Base-by-base conservation (phyloP, 83 land plant genomes). In the Isoetes engelmannii region DNA sequence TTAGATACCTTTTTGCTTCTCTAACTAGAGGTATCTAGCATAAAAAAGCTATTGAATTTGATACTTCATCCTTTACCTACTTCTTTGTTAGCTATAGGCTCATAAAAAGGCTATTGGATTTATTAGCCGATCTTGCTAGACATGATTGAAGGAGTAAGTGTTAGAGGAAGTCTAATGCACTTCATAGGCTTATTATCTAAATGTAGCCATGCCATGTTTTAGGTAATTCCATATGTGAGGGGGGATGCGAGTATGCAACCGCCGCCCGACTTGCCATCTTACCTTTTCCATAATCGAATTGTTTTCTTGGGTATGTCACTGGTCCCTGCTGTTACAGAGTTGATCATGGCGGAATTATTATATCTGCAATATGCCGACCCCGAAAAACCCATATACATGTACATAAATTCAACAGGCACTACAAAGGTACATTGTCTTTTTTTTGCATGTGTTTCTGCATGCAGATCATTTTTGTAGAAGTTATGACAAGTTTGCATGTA, bases 381-480 rank as follows among this genome's bases (percentile, higher is more conserved):
- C 3, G 80, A 79, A 49, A 87, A 92, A 77, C 91, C 98, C n/a
- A 84, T 85, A 50, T 92, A 92, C 68, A 65, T 92, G 66, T 92
- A 92, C 76, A 81, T 92, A 68, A 92, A 92, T 71, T 92, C 98
- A 48, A 92, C 98, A 48, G 98, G 98, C 47, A 89, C 92, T 54
- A 87, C 92, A 6, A 92, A 89, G 97, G 97, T 88, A 47, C 21
- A 43, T 54, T 53, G 69, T 67, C 65, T 20, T 10, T 41, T 41
- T 48, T 9, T n/a, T 15, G 13, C 9, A 60, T 60, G 9, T n/a
- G 67, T 42, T 9, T 64, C 12, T 44, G 37, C 37, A 28, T 59
- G 62, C 62, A 12, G 18, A 9, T 19, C 28, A 18, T 59, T 59
- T 3, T 51, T 51, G 15, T 51, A 12, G 28, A 59, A 8, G 18